phyloP scores from a whole-genome alignment of 331 rosid species.

The Acacia pycnantha region DNA sequence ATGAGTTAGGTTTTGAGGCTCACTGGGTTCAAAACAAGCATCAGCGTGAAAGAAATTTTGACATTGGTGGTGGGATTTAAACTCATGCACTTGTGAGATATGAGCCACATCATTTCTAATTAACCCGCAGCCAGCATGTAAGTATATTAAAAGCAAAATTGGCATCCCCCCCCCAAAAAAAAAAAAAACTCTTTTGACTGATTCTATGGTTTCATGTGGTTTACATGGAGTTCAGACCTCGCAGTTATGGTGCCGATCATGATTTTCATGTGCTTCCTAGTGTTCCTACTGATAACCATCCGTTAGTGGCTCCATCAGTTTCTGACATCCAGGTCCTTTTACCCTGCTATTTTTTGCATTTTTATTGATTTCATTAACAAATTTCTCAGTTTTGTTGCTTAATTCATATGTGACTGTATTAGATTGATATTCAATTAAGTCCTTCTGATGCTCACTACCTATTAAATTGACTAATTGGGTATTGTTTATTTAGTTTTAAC shows the following conservation, averaged over 20 bases:
- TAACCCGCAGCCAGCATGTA: not conserved
- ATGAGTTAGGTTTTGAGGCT: not conserved
- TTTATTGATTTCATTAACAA: not conserved
- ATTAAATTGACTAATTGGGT: not conserved
- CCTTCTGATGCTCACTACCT: not conserved
- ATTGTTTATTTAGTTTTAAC: no score
- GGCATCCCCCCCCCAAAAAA: no score
- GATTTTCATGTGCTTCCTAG: constrained; percentile 64
- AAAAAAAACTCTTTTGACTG: no score
- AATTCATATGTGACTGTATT: not conserved
- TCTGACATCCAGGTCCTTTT: constrained; percentile 48
- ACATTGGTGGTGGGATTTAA: not conserved
- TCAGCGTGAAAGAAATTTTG: not conserved
- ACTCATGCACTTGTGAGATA: not conserved
- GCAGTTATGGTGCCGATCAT: constrained; percentile 63
- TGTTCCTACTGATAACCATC: constrained; percentile 52
- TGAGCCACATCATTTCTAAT: not conserved
- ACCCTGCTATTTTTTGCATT: not conserved
- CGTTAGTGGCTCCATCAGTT: constrained; percentile 46
- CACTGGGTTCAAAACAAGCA: not conserved
- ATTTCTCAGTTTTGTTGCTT: not conserved
- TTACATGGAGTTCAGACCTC: constrained; percentile 84
- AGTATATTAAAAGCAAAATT: no score
- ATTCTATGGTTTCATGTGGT: no score
- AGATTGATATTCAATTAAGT: not conserved